phyloP scores from a whole-genome alignment of 2,329 filamentous ascomycete genomes.

The Monascus ruber region DNA sequence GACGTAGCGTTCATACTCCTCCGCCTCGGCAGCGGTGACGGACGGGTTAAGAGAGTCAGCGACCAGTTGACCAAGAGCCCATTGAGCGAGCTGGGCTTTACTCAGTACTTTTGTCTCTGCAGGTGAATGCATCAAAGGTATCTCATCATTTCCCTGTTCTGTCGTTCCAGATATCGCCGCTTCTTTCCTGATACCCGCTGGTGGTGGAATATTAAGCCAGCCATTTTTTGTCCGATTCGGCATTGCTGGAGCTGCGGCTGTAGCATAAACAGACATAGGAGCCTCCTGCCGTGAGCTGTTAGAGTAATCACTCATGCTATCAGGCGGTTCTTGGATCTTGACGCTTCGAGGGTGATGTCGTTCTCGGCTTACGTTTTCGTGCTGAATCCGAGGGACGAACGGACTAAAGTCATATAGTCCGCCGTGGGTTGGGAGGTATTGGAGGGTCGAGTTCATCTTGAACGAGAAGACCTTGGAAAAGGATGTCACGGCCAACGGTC shows the following conservation, averaged over 20 bases:
- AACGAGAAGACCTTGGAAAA: slow-evolving; percentile 88
- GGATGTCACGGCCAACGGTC: slow-evolving; percentile 74
- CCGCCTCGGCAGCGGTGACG: slow-evolving; percentile 62
- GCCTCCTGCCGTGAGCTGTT: slow-evolving; percentile 17
- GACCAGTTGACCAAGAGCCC: slow-evolving; percentile 79
- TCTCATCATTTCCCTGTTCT: slow-evolving; percentile 9
- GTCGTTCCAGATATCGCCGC: slow-evolving; percentile 17
- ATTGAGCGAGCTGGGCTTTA: slow-evolving; percentile 63
- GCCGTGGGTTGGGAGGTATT: slow-evolving; percentile 60
- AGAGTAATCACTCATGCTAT: slow-evolving; percentile 34
- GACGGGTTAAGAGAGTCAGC: slow-evolving; percentile 75
- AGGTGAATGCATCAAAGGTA: slow-evolving; percentile 11
- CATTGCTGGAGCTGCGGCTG: slow-evolving; percentile 1
- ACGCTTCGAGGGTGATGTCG: slow-evolving; percentile 45
- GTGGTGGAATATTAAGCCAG: slow-evolving; percentile 22
- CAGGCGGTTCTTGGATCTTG: slow-evolving; percentile 52
- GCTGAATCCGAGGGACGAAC: slow-evolving; percentile 62
- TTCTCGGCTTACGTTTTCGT: slow-evolving; percentile 47
- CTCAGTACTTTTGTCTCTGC: slow-evolving; percentile 59
- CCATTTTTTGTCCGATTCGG: slow-evolving; percentile 9
- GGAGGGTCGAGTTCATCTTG: slow-evolving; percentile 80
- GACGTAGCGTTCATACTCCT: slow-evolving; percentile 83
- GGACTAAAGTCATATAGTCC: slow-evolving; percentile 76
- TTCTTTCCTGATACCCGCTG: slow-evolving; percentile 49
- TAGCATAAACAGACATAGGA: background rate